Conservation (phyloP, 75 land plant genomes). For the Selaginella tamariscina region DNA sequence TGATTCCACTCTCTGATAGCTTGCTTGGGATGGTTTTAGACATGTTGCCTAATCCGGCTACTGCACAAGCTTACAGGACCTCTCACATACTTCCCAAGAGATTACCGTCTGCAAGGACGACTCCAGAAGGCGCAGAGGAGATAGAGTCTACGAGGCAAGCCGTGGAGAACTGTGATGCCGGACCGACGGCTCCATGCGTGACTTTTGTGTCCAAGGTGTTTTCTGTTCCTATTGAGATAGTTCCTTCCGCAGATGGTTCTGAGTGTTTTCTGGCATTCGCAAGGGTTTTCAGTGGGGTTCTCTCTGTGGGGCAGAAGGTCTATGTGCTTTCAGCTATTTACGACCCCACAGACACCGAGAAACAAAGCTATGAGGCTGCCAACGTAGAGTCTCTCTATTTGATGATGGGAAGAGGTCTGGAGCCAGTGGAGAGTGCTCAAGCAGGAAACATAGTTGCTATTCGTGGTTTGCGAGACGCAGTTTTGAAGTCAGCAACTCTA, state of each 20-base stretch:
- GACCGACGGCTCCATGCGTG: slow-evolving; percentile 53
- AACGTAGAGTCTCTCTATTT: slow-evolving; percentile 56
- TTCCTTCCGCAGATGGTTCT: slow-evolving; percentile 51
- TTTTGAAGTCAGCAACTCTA: slow-evolving; percentile 83
- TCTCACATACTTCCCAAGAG: slow-evolving; percentile 48
- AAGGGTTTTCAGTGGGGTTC: slow-evolving; percentile 73
- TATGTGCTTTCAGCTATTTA: slow-evolving; percentile 73
- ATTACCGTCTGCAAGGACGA: slow-evolving; percentile 19
- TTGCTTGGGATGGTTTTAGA: slow-evolving; percentile 74
- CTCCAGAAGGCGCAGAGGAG: slow-evolving; percentile 27
- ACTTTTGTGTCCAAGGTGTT: slow-evolving; percentile 96
- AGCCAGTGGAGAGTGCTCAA: slow-evolving; percentile 41
- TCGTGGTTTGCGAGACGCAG: slow-evolving; percentile 65
- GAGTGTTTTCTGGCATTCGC: slow-evolving; percentile 96
- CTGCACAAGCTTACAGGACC: slow-evolving; percentile 58
- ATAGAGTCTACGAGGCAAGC: slow-evolving; percentile 49
- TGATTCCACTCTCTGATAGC: slow-evolving; percentile 69
- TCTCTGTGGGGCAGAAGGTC: slow-evolving; percentile 54
- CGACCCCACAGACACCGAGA: slow-evolving; percentile 44
- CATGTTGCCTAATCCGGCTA: slow-evolving; percentile 60
- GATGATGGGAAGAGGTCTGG: slow-evolving; percentile 91
- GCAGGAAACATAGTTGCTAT: slow-evolving; percentile 91
- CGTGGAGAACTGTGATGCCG: slow-evolving; percentile 64
- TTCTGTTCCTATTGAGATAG: slow-evolving; percentile 63
- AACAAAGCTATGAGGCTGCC: slow-evolving; percentile 69